Percentiles rank a stretch among this genome's conserved stretches.
Conservation (phyloP, 768 basidiomycete genomes). For the Pleurotus platypus region DNA sequence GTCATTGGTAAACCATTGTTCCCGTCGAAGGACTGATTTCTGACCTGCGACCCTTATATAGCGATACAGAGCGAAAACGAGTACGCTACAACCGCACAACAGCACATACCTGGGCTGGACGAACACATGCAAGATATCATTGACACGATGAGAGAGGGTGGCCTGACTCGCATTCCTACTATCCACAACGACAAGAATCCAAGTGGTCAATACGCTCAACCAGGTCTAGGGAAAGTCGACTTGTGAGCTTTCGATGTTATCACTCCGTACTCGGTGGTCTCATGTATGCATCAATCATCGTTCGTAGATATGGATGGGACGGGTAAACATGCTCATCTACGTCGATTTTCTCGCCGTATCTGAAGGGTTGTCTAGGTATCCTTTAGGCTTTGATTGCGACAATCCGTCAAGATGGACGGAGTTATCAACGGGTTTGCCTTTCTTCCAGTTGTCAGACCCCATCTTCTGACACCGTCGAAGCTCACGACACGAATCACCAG, state of each 20-base stretch:
- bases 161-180: slow-evolving; percentile 32
- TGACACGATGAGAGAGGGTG: slow-evolving; percentile 29
- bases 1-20: slow-evolving; percentile 26
- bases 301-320: slow-evolving; percentile 38
- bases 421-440: slow-evolving; percentile 26
- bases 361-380: slow-evolving; percentile 33
- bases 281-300: too few species aligned
- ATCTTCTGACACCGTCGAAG: slow-evolving; percentile 9
- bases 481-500: slow-evolving; percentile 28
- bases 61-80: slow-evolving; percentile 46
- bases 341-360: not conserved
- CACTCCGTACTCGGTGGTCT: too few species aligned
- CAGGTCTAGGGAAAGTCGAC: slow-evolving; percentile 31
- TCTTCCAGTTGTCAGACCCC: not conserved
- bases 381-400: slow-evolving; percentile 65
- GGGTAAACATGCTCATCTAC: slow-evolving; percentile 14
- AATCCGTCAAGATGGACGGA: slow-evolving; percentile 52
- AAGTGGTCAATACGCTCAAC: slow-evolving; percentile 23
- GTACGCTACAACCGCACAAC: slow-evolving; percentile 27
- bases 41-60: slow-evolving; percentile 9
- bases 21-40: not conserved
- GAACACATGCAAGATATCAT: slow-evolving; percentile 42
- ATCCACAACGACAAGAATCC: slow-evolving; percentile 32
- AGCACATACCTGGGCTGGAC: slow-evolving; percentile 27
- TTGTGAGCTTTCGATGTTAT: slow-evolving; percentile 16